Evolutionary conservation across 2,329 filamentous ascomycete genomes (phyloP), one percentile per base, ranked within the genome.

Genomic region (Botrytis pseudocinerea): DNA sequence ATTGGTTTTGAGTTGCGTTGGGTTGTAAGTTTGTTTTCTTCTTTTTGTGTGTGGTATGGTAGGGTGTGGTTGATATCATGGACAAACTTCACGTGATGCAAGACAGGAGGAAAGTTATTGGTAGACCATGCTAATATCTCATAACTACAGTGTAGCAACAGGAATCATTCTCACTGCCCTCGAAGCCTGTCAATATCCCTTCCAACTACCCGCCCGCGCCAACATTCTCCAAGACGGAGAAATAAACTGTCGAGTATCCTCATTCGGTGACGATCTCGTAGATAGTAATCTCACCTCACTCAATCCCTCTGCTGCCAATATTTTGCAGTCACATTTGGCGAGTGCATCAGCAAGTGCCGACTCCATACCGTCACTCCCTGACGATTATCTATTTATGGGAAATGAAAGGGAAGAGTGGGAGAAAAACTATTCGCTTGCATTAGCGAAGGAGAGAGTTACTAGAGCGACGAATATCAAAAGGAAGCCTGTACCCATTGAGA

Each of bases 171-270:
- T 80, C 25, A 77, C 77, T 32, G 76, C 77, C 8, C 74, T 80
- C 1, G 77, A 79, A 73, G 73, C 77, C 2, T 78, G 77, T 71
- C 75, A 77, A 63, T 76, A 76, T 38, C 78, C 77, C 0, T 80
- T 79, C 64, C 72, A 77, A 64, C 65, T 71, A 1, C 77, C 76
- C 0, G 25, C 69, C 16, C 9, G 74, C 2, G 42, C 25, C 9
- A 73, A 73, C 3, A 63, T 70, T 22, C 64, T 74, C 3, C 54
- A 69, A 16, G 48, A n/a, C 6, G 60, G 72, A 16, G 74, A 71
- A 35, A 69, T 77, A 4, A 75, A 74, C 51, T 74, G 72, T 51
- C 64, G 75, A 70, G 74, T 76, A 8, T 77, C 74, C 51, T 72
- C 75, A 4, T 75, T 73, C 35, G 75, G 71, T 4, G 74, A 77